Conservation (phyloP, 768 basidiomycete species). For the Mycena maculata region DNA sequence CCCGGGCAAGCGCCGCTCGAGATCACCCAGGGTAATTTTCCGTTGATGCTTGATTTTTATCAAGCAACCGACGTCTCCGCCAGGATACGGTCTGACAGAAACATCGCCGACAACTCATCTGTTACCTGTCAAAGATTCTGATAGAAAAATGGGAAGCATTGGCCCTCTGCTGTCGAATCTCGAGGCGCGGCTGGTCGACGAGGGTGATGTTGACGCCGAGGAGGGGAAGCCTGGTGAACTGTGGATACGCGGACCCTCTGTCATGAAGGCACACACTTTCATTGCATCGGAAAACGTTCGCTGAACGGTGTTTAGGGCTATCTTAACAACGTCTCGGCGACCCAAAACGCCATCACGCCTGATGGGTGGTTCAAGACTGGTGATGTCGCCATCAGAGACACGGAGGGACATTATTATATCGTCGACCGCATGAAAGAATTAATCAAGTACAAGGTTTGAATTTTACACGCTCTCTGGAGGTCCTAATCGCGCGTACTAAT, state of each 20-base stretch:
- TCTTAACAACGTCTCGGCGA: constrained; percentile 62
- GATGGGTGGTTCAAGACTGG: constrained; percentile 77
- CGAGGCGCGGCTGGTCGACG: constrained; percentile 62
- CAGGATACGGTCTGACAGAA: constrained; percentile 67
- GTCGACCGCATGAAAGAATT: constrained; percentile 61
- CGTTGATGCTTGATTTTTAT: no score
- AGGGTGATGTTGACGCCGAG: constrained; percentile 39
- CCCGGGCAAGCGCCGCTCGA: not conserved
- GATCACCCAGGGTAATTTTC: constrained; percentile 1
- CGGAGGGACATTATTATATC: constrained; percentile 62
- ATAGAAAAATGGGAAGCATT: constrained; percentile 54
- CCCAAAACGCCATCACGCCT: constrained; percentile 57
- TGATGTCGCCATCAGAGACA: constrained; percentile 61
- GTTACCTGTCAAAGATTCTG: constrained; percentile 43
- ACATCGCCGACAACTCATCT: constrained; percentile 61
- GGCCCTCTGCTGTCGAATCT: constrained; percentile 66
- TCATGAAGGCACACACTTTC: constrained; percentile 60
- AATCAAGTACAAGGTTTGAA: constrained; percentile 49
- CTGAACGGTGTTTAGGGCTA: constrained; percentile 51
- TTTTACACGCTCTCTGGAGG: no score
- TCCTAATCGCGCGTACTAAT: not conserved
- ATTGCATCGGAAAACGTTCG: not conserved
- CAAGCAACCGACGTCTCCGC: constrained; percentile 38
- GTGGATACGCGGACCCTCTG: constrained; percentile 65
- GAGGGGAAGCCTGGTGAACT: constrained; percentile 60